These are phyloP conservation scores for Telopea speciosissima DNA, from an alignment of 177 flowering plant genomes.

Conservation along the genomic window DNA sequence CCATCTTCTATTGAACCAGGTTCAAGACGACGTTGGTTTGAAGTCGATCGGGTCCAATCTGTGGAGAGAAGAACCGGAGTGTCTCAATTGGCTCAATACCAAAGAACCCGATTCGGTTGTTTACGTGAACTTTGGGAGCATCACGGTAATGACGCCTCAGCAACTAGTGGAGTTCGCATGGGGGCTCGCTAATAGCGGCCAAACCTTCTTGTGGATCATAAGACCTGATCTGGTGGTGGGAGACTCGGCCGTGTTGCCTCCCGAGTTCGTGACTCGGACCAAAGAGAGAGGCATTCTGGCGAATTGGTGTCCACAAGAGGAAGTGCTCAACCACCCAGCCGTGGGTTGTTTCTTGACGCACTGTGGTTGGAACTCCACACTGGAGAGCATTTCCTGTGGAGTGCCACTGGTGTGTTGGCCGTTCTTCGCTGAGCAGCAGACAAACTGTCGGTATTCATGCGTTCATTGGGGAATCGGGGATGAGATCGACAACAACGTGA, in stretches of 20 bases:
- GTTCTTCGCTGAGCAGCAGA: constrained; percentile 8
- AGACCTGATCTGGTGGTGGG: neutral
- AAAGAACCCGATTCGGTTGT: neutral
- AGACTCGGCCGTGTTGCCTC: neutral
- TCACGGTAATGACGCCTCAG: constrained; percentile 12
- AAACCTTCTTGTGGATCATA: constrained; percentile 1
- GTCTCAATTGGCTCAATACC: constrained; percentile 17
- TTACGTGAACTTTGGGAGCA: constrained; percentile 14
- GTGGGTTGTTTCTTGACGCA: constrained; percentile 9
- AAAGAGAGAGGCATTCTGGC: neutral
- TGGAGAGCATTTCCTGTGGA: constrained; percentile 1
- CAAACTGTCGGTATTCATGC: neutral
- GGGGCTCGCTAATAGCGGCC: constrained; percentile 18
- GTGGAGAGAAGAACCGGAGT: constrained; percentile 25
- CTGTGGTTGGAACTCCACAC: constrained; percentile 8
- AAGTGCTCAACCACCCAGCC: neutral
- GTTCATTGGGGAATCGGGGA: constrained; percentile 1
- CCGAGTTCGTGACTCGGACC: neutral
- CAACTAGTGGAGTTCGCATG: constrained; percentile 25
- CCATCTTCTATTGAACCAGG: constrained; percentile 2
- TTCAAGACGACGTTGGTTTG: neutral
- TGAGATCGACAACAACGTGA: constrained; percentile 7
- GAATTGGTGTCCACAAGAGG: constrained; percentile 10
- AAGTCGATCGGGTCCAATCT: constrained; percentile 15
- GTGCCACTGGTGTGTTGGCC: constrained; percentile 13